Evolutionary conservation across 257 asterid species (phyloP), one percentile per base, ranked within the genome.

Genomic region (Apocynum venetum): DNA sequence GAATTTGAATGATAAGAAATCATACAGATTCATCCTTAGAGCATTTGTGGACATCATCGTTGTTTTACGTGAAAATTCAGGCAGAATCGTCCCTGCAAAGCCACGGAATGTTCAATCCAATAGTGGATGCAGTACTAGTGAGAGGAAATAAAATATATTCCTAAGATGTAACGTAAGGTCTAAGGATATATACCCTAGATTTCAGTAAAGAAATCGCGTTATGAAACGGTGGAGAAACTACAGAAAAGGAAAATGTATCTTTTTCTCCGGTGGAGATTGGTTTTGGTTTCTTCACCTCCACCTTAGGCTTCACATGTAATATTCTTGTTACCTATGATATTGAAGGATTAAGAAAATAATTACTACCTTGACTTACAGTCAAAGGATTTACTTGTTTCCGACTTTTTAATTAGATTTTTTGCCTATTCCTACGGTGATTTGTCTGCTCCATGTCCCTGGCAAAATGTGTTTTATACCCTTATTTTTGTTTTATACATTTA

Each of bases 11-110:
- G 87, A 89, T 47, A 88, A 85, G 86, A 90, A 87, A 55, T 83
- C 92, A 4, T 85, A 85, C 53, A 77, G 82, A 78, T 90, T 65
- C 81, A 89, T 93, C 72, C 86, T 90, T 10, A 69, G 88, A 70
- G 96, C 98, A 0, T 93, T 92, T 31, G 98, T 89, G 15, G 96
- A 93, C 76, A 49, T 90, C 71, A 72, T 86, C 64, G 87, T 87
- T 6, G 79, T 66, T 70, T 77, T 90, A 75, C 83, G 92, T 12
- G 90, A 82, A 77, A 83, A 76, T 25, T 67, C 87, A 74, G 78
- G 84, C 31, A 51, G 71, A 38, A 35, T 81, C 57, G 46, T 81
- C 52, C 85, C 88, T 84, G 89, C 51, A 69, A 79, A 60, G 64
- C 74, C 79, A 76, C 67, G 73, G 46, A 76, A 48, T 52, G 77